Evolutionary conservation across 2,329 filamentous ascomycete genomes (phyloP), one percentile per base, ranked within the genome.

Genomic region (Rhynchosporium secalis): DNA sequence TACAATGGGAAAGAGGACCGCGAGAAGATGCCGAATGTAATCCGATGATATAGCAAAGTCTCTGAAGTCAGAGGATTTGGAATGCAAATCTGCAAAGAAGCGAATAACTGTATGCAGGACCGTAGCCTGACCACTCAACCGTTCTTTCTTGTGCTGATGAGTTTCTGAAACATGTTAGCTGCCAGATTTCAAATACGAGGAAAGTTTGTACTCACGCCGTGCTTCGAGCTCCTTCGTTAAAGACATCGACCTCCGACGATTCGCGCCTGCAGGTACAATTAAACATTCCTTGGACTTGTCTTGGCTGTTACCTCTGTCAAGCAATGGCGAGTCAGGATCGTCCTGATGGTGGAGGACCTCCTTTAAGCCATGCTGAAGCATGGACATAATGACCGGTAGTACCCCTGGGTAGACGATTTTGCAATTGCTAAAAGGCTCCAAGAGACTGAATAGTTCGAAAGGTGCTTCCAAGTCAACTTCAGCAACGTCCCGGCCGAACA

Each of bases 301-400:
- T 60, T 70, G 66, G 4, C 65, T 64, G 56, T 69, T 70, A 10
- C 61, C 67, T 41, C 58, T 67, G 15, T 72, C 69, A 36, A 57
- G 62, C 15, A 74, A 62, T 2, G 85, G 83, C 0, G 84, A 86
- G 57, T 84, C 81, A 0, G 83, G 80, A 65, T 86, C 83, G 60
- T 83, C 81, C 66, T 87, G 83, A 31, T 86, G 81, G 65, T 83
- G 84, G 58, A 88, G 79, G 6, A 90, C 79, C 61, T 89, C 85
- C 65, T 91, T 89, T 28, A 98, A 75, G 0, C 92, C 94, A 72
- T 90, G 87, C 72, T 96, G 91, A 1, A 99, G 78, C 92, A 99
- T 96, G 0, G 88, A 85, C 4, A 87, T 88, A 51, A 99, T 88
- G 10, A 96, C 87, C 0, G 88, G 83, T 29, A 97, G 78, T 6